A percentile compares a stretch with the other conserved stretches of the same genome.
Conservation (phyloP, 2,329 filamentous ascomycete species). For the Fusarium musae region DNA sequence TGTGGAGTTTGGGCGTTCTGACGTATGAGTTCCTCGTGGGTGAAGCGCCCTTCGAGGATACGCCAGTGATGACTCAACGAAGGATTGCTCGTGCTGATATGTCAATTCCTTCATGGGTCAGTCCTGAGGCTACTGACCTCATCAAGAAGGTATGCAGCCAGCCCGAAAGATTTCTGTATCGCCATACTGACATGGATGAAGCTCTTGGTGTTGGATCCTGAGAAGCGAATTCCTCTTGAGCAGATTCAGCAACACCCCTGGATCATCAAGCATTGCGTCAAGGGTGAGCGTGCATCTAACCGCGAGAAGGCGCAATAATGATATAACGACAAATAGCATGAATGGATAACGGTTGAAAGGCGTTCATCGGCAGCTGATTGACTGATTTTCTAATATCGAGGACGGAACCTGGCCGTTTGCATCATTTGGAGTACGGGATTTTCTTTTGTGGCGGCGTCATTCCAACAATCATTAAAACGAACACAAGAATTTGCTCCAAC, state of each 20-base stretch:
- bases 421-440: conserved; percentile 47
- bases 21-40: conserved; percentile 97
- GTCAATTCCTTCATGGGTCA: conserved; percentile 91
- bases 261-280: conserved; percentile 94
- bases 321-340: conserved; percentile 34
- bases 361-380: conserved; percentile 36
- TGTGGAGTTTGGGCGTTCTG: conserved; percentile 95
- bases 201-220: conserved; percentile 91
- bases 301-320: conserved; percentile 56
- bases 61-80: conserved; percentile 91
- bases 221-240: conserved; percentile 90
- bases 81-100: conserved; percentile 91
- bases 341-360: conserved; percentile 29
- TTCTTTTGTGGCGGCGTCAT: conserved; percentile 35
- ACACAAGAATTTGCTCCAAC: conserved; percentile 28
- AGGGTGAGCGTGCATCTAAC: conserved; percentile 65
- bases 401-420: conserved; percentile 40
- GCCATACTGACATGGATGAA: conserved; percentile 52
- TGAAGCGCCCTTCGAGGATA: conserved; percentile 97
- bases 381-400: conserved; percentile 16
- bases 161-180: neutral
- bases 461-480: conserved; percentile 16
- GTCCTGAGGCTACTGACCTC: conserved; percentile 87
- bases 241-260: conserved; percentile 91
- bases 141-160: conserved; percentile 80